Conservation (phyloP, 176 grass and related monocot genomes). For the Oryza punctata region DNA sequence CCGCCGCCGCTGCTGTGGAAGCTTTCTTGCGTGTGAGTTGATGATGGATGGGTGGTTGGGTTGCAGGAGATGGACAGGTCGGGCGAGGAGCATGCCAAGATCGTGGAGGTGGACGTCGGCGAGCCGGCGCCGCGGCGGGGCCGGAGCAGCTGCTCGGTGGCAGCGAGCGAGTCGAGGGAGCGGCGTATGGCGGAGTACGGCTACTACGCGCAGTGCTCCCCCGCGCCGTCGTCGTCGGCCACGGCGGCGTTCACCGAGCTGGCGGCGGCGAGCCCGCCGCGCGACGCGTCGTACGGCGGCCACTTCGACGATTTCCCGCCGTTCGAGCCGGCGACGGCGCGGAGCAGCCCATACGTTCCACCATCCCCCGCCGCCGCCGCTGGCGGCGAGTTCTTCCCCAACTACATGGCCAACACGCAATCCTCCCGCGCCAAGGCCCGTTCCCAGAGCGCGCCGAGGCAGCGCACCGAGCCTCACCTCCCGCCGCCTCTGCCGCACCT, state of each 20-base stretch:
- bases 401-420: slow-evolving; percentile 79
- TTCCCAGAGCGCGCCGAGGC: slow-evolving; percentile 84
- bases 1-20: not conserved
- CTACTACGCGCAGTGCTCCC: slow-evolving; percentile 40
- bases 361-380: not conserved
- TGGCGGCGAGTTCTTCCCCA: slow-evolving; percentile 40
- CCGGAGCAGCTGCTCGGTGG: slow-evolving; percentile 55
- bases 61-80: slow-evolving; percentile 73
- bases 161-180: slow-evolving; percentile 29
- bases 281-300: slow-evolving; percentile 40
- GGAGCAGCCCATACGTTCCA: slow-evolving; percentile 40
- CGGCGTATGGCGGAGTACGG: slow-evolving; percentile 36
- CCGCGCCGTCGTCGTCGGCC: slow-evolving; percentile 30
- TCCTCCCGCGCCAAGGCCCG: slow-evolving; percentile 76
- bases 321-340: slow-evolving; percentile 34
- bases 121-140: slow-evolving; percentile 47
- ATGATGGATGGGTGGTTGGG: not conserved
- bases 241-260: slow-evolving; percentile 27
- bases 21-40: not conserved
- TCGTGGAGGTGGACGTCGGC: slow-evolving; percentile 72
- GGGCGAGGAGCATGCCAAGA: slow-evolving; percentile 62
- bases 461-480: slow-evolving; percentile 45
- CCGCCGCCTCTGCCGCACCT: slow-evolving; percentile 18
- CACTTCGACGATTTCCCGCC: slow-evolving; percentile 50
- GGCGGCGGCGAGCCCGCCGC: slow-evolving; percentile 21